These are phyloP conservation scores for Elsinoe perseae DNA, from an alignment of 2,329 filamentous ascomycete genomes.

Conservation along the genomic window DNA sequence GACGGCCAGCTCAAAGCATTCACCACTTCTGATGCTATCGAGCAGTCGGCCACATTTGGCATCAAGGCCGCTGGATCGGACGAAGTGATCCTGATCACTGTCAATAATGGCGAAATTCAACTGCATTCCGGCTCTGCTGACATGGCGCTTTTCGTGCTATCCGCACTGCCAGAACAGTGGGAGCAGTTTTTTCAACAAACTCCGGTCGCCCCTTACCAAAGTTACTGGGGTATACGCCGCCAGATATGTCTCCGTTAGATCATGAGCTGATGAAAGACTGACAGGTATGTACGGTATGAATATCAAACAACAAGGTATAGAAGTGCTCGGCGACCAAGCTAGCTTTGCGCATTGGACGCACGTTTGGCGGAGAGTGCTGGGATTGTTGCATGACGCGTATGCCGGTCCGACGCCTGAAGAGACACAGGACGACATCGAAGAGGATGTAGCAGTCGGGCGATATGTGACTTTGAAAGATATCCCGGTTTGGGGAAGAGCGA, in stretches of 20 bases:
- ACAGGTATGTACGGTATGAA: constrained; percentile 38
- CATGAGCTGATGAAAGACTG: constrained; percentile 17
- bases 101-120: constrained; percentile 26
- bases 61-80: constrained; percentile 27
- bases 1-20: constrained; percentile 29
- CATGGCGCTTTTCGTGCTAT: constrained; percentile 32
- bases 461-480: constrained; percentile 40
- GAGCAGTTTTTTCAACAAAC: constrained; percentile 39
- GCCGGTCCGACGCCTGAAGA: constrained; percentile 39
- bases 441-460: constrained; percentile 41
- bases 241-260: constrained; percentile 16
- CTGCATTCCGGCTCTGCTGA: constrained; percentile 23
- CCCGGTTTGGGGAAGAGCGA: constrained; percentile 42
- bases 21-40: constrained; percentile 27
- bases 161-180: constrained; percentile 40
- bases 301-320: constrained; percentile 42
- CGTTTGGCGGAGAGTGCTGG: constrained; percentile 42
- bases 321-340: constrained; percentile 40
- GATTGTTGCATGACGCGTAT: constrained; percentile 42
- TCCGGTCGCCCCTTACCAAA: constrained; percentile 38
- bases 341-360: constrained; percentile 40
- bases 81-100: constrained; percentile 26
- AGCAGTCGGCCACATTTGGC: constrained; percentile 26
- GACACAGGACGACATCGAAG: constrained; percentile 31
- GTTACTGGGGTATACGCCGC: constrained; percentile 36